A percentile compares a stretch with the other conserved stretches of the same genome.
These are phyloP conservation scores for Jaapia argillacea DNA, from an alignment of 768 basidiomycete species.

Conservation along the genomic window DNA sequence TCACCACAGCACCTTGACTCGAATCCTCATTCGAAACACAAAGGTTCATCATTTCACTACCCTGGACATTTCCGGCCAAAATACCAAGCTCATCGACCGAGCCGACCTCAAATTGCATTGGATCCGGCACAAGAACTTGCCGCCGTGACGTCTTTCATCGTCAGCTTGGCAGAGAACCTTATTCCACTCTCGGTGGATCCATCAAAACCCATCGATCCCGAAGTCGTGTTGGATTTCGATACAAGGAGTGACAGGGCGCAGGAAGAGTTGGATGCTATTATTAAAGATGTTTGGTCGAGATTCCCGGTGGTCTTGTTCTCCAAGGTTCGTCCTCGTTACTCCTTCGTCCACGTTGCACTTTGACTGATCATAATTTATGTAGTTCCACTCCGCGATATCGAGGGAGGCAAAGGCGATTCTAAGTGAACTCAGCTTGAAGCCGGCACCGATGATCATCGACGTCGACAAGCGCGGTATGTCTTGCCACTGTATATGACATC, in stretches of 20 bases:
- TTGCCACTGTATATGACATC: background rate
- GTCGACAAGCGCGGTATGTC: conserved; percentile 49
- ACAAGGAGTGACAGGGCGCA: conserved; percentile 50
- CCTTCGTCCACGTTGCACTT: conserved; percentile 2
- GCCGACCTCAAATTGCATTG: conserved; percentile 34
- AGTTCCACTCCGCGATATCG: conserved; percentile 56
- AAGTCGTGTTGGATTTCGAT: conserved; percentile 78
- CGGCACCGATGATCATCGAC: conserved; percentile 58
- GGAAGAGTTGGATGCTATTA: conserved; percentile 49
- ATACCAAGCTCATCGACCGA: conserved; percentile 8
- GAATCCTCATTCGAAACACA: no score
- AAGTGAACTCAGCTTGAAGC: conserved; percentile 42
- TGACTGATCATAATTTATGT: conserved; percentile 4
- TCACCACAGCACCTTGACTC: conserved; percentile 4
- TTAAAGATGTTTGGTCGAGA: conserved; percentile 57
- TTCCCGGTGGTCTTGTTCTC: conserved; percentile 72
- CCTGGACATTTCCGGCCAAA: no score
- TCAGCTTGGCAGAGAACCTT: conserved; percentile 64
- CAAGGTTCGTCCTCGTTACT: conserved; percentile 33
- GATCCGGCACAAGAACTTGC: conserved; percentile 56
- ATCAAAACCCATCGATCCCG: conserved; percentile 56
- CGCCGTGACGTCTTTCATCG: conserved; percentile 64
- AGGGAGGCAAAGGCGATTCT: conserved; percentile 60
- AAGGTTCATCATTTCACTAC: no score
- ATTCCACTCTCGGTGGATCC: conserved; percentile 63